Percentiles rank a stretch among this genome's conserved stretches.
These are phyloP conservation scores for Cystobasidium slooffiae DNA, from an alignment of 1,284 basidiomycete genomes.

Conservation along the genomic window DNA sequence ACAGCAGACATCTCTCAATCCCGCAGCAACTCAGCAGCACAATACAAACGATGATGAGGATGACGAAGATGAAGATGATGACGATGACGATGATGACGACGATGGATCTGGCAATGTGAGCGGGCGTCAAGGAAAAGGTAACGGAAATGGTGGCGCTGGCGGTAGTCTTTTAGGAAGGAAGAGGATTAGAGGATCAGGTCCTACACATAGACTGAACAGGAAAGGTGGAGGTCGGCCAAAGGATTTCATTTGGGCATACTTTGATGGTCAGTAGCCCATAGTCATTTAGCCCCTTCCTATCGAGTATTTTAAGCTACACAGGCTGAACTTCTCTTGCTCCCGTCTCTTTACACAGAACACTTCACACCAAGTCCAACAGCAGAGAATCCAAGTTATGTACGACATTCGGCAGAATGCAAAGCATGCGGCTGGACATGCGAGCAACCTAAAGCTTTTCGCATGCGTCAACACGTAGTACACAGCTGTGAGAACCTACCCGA, in stretches of 20 bases:
- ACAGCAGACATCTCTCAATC: background rate
- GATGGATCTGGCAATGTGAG: constrained; percentile 12
- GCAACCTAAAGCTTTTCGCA: constrained; percentile 54
- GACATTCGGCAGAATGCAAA: constrained; percentile 25
- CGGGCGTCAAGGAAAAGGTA: constrained; percentile 1
- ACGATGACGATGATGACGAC: constrained; percentile 29
- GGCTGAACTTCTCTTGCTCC: background rate
- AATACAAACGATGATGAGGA: background rate
- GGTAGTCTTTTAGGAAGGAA: constrained; percentile 7
- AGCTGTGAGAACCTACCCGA: constrained; percentile 48
- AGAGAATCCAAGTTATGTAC: constrained; percentile 17
- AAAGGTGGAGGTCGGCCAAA: constrained; percentile 49
- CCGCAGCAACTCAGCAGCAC: background rate
- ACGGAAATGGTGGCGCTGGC: background rate
- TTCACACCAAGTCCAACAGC: constrained; percentile 13
- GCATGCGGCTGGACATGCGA: constrained; percentile 53
- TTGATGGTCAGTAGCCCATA: constrained; percentile 44
- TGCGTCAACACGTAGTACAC: constrained; percentile 50
- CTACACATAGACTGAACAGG: constrained; percentile 11
- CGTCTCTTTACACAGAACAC: constrained; percentile 1
- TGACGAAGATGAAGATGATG: constrained; percentile 18
- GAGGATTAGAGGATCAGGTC: constrained; percentile 12
- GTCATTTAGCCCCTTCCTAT: background rate
- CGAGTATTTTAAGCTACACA: background rate
- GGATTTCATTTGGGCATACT: constrained; percentile 51